phyloP scores from a whole-genome alignment of 495 filamentous ascomycete genomes.

The Entonaema liquescens region DNA sequence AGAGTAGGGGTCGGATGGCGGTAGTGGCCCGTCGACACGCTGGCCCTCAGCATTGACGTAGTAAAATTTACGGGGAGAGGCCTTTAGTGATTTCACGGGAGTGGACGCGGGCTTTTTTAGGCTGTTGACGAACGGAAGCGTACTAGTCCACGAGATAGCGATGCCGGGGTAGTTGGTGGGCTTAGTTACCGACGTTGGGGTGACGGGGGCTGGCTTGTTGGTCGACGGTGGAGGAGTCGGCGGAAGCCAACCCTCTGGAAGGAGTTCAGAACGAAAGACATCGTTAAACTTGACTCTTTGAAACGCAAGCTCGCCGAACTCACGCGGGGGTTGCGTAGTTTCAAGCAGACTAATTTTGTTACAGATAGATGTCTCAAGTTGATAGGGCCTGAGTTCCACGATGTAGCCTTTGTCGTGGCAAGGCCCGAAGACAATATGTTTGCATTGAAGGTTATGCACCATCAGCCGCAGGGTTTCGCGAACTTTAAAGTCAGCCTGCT shows the following conservation, averaged over 20 bases:
- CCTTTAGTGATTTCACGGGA: not conserved
- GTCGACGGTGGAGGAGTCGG: not conserved
- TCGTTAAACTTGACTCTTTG: slow-evolving; percentile 39
- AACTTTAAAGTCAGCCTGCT: slow-evolving; percentile 68
- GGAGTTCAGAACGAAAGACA: slow-evolving; percentile 50
- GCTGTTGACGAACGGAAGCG: not conserved
- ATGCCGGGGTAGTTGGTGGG: not conserved
- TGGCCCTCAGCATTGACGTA: slow-evolving; percentile 45
- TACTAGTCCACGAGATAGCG: not conserved
- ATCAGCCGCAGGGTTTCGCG: slow-evolving; percentile 61
- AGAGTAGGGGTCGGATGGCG: slow-evolving; percentile 26
- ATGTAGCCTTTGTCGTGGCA: slow-evolving; percentile 71
- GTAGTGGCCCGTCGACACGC: slow-evolving; percentile 49
- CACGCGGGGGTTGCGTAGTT: slow-evolving; percentile 45
- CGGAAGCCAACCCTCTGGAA: slow-evolving; percentile 20
- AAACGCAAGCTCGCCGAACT: slow-evolving; percentile 45
- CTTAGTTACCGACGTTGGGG: not conserved
- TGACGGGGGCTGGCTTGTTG: not conserved
- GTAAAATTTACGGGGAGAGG: slow-evolving; percentile 25
- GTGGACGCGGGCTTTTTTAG: not conserved
- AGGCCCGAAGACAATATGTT: slow-evolving; percentile 71
- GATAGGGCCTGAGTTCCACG: slow-evolving; percentile 54
- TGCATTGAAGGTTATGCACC: slow-evolving; percentile 68
- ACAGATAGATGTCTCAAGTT: slow-evolving; percentile 38
- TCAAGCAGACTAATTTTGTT: slow-evolving; percentile 45